These are phyloP conservation scores for Pythium guiyangense DNA, from an alignment of 352 stramenopile genomes.

Conservation along the genomic window DNA sequence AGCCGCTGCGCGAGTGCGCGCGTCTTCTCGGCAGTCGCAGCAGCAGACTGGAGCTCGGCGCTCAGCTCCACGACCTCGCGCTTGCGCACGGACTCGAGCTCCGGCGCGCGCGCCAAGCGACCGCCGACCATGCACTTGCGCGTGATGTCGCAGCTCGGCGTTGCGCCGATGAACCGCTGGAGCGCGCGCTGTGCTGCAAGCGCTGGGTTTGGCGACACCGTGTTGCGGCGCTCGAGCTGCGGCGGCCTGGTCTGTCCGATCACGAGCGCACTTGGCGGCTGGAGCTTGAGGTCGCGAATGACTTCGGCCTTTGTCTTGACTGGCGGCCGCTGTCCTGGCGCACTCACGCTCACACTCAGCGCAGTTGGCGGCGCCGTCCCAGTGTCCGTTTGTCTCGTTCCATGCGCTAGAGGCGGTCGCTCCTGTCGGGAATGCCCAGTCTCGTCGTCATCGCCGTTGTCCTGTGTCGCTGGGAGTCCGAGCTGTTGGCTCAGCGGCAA, in stretches of 20 bases:
- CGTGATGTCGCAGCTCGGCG: constrained; percentile 67
- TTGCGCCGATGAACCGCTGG: constrained; percentile 64
- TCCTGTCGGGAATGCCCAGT: background rate
- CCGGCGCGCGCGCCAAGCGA: constrained; percentile 48
- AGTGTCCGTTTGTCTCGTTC: too few relatives aligned
- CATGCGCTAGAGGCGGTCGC: background rate
- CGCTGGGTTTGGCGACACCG: constrained; percentile 46
- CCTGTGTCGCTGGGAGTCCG: constrained; percentile 30
- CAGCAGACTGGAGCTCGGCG: constrained; percentile 58
- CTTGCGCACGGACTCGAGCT: constrained; percentile 58
- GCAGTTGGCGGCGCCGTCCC: too few relatives aligned
- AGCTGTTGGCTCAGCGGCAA: constrained; percentile 62
- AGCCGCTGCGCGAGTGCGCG: constrained; percentile 49
- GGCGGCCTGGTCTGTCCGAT: background rate
- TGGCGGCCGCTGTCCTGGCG: too few relatives aligned
- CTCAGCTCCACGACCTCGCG: constrained; percentile 61
- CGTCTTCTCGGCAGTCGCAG: constrained; percentile 58
- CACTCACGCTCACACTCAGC: too few relatives aligned
- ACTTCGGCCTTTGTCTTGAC: constrained; percentile 9
- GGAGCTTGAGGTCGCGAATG: constrained; percentile 13
- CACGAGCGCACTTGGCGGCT: constrained; percentile 1
- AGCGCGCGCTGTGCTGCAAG: constrained; percentile 57
- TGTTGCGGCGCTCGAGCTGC: constrained; percentile 25
- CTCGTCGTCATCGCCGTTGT: constrained; percentile 12
- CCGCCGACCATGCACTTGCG: constrained; percentile 71